phyloP scores from a whole-genome alignment of 768 basidiomycete species.

The Lactarius hengduanensis region DNA sequence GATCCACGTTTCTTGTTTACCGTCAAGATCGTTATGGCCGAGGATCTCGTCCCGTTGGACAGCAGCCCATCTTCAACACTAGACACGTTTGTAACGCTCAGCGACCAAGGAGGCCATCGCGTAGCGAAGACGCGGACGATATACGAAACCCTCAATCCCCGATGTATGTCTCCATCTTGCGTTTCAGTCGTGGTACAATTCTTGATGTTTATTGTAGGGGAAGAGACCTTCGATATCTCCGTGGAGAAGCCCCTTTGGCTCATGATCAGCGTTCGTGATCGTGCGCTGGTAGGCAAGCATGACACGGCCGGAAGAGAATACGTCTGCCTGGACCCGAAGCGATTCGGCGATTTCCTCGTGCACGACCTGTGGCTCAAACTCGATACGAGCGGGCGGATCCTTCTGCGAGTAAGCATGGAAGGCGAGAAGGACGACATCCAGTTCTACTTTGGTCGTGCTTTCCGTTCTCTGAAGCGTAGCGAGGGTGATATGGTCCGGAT shows the following conservation, averaged over 20 bases:
- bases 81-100: conserved; percentile 92
- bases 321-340: conserved; percentile 84
- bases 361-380: conserved; percentile 93
- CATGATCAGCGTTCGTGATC: conserved; percentile 92
- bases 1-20: conserved; percentile 80
- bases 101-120: conserved; percentile 86
- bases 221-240: conserved; percentile 94
- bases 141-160: conserved; percentile 85
- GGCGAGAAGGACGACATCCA: conserved; percentile 98
- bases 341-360: conserved; percentile 84
- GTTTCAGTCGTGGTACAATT: not conserved
- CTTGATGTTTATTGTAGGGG: conserved; percentile 58
- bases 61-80: conserved; percentile 73
- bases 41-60: conserved; percentile 78
- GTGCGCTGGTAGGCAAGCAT: conserved; percentile 88
- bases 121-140: conserved; percentile 95
- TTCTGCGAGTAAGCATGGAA: conserved; percentile 94
- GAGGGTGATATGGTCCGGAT: conserved; percentile 95
- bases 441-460: conserved; percentile 96
- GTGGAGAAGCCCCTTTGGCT: conserved; percentile 95
- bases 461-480: conserved; percentile 88
- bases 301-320: conserved; percentile 90
- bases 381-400: conserved; percentile 79
- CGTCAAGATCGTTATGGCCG: conserved; percentile 90
- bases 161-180: conserved; percentile 57